Evolutionary conservation across 73 alveolate species (phyloP).

Genomic region (Blepharisma japonicum): DNA sequence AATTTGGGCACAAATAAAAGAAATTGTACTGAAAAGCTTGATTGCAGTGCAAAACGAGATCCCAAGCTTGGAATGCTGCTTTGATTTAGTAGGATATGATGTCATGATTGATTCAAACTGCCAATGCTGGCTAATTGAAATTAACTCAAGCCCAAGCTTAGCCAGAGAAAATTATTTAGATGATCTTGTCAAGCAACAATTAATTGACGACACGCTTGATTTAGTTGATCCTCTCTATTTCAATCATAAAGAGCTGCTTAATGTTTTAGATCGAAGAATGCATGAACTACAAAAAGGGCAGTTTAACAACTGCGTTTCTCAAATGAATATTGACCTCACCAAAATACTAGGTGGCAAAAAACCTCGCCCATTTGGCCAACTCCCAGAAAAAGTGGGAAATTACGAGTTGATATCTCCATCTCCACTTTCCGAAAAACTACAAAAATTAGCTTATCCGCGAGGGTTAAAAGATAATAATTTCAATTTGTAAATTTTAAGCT

Average conservation of each 20-base stretch:
- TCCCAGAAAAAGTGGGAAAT: slow-evolving; percentile 30
- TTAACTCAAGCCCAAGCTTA: slow-evolving; percentile 78
- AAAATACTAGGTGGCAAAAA: slow-evolving; percentile 8
- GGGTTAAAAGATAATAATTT: no score
- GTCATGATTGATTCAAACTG: slow-evolving; percentile 69
- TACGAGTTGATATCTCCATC: slow-evolving; percentile 23
- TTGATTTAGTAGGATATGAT: slow-evolving; percentile 88
- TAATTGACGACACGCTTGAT: slow-evolving; percentile 72
- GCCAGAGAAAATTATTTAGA: slow-evolving; percentile 80
- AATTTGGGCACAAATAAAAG: slow-evolving; percentile 81
- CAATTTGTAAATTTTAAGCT: no score
- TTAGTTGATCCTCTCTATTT: slow-evolving; percentile 45
- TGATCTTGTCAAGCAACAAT: slow-evolving; percentile 71
- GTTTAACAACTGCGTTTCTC: slow-evolving; percentile 10
- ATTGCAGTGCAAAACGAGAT: slow-evolving; percentile 86
- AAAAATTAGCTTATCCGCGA: not conserved
- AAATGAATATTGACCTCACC: slow-evolving; percentile 13
- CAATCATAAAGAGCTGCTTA: not conserved
- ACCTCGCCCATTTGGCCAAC: slow-evolving; percentile 26
- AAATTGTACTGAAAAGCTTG: slow-evolving; percentile 70
- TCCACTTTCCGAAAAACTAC: slow-evolving; percentile 1
- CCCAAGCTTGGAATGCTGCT: slow-evolving; percentile 69
- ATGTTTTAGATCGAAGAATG: slow-evolving; percentile 28
- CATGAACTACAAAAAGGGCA: slow-evolving; percentile 27
- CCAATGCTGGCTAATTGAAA: slow-evolving; percentile 85